Evolutionary conservation across 2,329 filamentous ascomycete genomes (phyloP), one percentile per base, ranked within the genome.

Genomic region (Hypoxylon sp.): DNA sequence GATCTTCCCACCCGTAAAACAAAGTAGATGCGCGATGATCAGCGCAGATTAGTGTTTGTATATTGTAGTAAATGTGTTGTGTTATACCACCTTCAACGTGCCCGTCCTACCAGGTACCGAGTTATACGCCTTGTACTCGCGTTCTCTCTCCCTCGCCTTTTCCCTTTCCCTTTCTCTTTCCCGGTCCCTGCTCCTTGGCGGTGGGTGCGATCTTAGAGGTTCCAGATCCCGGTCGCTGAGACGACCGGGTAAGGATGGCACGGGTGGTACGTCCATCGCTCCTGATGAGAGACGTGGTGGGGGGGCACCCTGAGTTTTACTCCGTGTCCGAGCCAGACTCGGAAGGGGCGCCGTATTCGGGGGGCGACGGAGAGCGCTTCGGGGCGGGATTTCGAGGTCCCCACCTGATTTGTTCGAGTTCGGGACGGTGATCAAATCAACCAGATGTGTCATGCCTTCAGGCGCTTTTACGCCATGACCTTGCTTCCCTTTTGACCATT

Each of bases 381-480:
- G 75, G 3, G 73, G 71, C 14, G 76, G 75, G 10, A 73, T 58
- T 17, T 72, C 73, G 24, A 70, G 55, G 10, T 24, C 14, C n/a
- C 46, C 62, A 22, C 46, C 62, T 1, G 69, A 52, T 13, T 67
- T 65, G 22, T 57, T 69, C 3, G 67, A 55, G 35, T 67, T 68
- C 5, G 72, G 67, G 19, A 67, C 65, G 8, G 68, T 72, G 52
- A 79, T 79, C 13, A 78, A 64, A 57, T 79, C 73, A 14, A 79
- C 61, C 5, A 79, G 72, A 33, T 77, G 78, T 22, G 54, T 65
- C 46, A 73, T 68, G n/a, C 77, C 77, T 22, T 77, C 76, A 1
- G 78, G 76, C 3, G 74, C 76, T 31, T 75, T 74, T 11, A 79
- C 75, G 22, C 78, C 78, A 22, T 75, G 78, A 6, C 78, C 78